Evolutionary conservation across 1,139 yeast species (phyloP), one percentile per base, ranked within the genome.

Genomic region (Cylindricascospora bacillispora): DNA sequence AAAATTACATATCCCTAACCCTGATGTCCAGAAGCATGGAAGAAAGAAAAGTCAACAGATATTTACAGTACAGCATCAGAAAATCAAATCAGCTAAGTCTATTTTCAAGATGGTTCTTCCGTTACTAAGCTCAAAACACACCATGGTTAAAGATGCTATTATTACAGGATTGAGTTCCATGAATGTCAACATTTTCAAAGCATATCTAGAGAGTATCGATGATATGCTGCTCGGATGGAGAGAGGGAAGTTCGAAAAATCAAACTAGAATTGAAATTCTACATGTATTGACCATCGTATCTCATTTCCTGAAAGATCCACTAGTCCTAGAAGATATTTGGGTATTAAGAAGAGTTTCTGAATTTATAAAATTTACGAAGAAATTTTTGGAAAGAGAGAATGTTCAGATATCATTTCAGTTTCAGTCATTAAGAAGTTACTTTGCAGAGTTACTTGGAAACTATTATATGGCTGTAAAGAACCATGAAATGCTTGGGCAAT

Each of bases 61-160:
- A 47, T 73, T 78, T 44, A 73, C 79, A 0, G 77, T 82, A 28
- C 94, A 83, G 43, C 93, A 82, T 46, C 94, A 85, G 47, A 77
- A 83, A 31, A 86, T 92, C 32, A 86, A 94, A 0, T 82, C 95
- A 39, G 97, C 95, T 0, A 75, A 80, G 39, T 78, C 94, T 0
- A 76, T 92, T 2, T 92, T 92, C 57, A 67, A 80, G 34, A 75
- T 89, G 79, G 92, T 85, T 0, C 60, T 83, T 24, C 95, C 95
- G 0, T 58, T 89, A 20, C 57, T 92, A 30, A 76, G 71, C 22
- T 74, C 85, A 0, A 73, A 74, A 5, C 85, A 82, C 39, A 65
- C 70, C 1, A 65, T 75, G 45, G 72, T 89, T 5, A 65, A 83
- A 36, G 95, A 86, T 42, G 89, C 97, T 0, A 75, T 85, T 10